Percentiles rank a stretch among this genome's conserved stretches.
Evolutionary conservation across 306 rosid species (phyloP).

Genomic region (Cicer pinnatifidum): DNA sequence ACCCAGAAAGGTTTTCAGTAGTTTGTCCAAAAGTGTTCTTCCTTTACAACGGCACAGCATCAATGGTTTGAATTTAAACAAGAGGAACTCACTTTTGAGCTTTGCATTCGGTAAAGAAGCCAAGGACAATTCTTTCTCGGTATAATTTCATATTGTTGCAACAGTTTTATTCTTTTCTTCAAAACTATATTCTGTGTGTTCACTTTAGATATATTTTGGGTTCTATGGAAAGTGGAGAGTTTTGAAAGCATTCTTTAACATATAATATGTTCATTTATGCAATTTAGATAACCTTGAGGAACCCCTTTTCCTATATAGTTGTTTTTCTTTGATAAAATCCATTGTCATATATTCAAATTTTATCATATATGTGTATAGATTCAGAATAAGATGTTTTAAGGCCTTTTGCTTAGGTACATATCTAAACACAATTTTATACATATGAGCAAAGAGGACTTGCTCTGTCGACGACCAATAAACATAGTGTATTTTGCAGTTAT

Average conservation of each 20-base stretch:
- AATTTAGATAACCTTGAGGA: constrained; percentile 31
- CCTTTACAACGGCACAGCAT: constrained; percentile 42
- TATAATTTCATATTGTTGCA: constrained; percentile 12
- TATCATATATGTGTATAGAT: constrained; percentile 6
- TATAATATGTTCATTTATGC: constrained; percentile 1
- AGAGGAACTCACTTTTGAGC: constrained; percentile 40
- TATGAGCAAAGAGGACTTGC: no score
- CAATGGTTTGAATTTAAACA: constrained; percentile 44
- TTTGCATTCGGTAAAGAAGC: constrained; percentile 71
- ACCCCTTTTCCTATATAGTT: neutral
- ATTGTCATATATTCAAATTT: constrained; percentile 12
- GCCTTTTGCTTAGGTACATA: neutral
- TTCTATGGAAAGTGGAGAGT: constrained; percentile 28
- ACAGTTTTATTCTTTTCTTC: neutral
- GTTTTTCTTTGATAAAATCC: constrained; percentile 7
- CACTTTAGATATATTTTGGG: constrained; percentile 36
- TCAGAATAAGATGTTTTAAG: neutral
- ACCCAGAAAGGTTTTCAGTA: constrained; percentile 44
- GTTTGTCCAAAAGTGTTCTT: constrained; percentile 37
- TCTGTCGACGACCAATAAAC: no score
- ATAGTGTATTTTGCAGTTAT: no score
- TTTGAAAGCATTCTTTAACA: constrained; percentile 10
- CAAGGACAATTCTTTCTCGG: constrained; percentile 66
- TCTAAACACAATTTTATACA: constrained; percentile 15
- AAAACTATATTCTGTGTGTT: neutral